Evolutionary conservation across 441 rosid species (phyloP), one percentile per base, ranked within the genome.

Genomic region (Gossypium aridum): DNA sequence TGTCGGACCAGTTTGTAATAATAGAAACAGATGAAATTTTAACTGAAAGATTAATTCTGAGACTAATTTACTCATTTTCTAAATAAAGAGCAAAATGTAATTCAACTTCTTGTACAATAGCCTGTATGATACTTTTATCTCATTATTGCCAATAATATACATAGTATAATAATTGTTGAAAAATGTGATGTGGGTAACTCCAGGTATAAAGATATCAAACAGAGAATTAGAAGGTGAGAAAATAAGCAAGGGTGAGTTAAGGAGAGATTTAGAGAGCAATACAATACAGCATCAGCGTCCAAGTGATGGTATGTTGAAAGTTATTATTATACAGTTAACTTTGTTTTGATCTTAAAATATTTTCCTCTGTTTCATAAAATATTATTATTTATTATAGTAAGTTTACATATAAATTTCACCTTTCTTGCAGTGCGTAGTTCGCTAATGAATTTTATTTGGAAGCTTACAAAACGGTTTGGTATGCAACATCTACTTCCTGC

Each of bases 161-260:
- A 7, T 17, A 55, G 45, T 3, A 8, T 7, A 39, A 56, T 56
- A 22, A 56, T 19, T 56, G 26, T 56, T 56, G 61, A 7, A 8
- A 49, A 49, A 49, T n/a, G 8, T 28, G 49, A 53, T 53, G 17
- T 28, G 8, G 2, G 4, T 70, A 53, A 17, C 59, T 70, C 4
- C 31, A 70, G 73, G 73, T 31, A 70, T 55, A 55, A 69, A n/a
- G 45, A 55, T 70, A 31, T 54, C 73, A 54, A 1, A 12, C 1
- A 54, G 9, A 31, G 73, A 70, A 54, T 26, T 70, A 31, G 63
- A 70, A 70, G 73, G 17, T 47, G 57, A 23, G 0, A 23, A 14
- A 22, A 23, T 23, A 45, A 47, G 5, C 63, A 4, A 31, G 19
- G 12, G 19, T 2, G 49, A 5, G 5, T 2, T 43, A 16, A 10